Evolutionary conservation across 441 rosid genomes (phyloP).

Genomic region (Eruca vesicaria): DNA sequence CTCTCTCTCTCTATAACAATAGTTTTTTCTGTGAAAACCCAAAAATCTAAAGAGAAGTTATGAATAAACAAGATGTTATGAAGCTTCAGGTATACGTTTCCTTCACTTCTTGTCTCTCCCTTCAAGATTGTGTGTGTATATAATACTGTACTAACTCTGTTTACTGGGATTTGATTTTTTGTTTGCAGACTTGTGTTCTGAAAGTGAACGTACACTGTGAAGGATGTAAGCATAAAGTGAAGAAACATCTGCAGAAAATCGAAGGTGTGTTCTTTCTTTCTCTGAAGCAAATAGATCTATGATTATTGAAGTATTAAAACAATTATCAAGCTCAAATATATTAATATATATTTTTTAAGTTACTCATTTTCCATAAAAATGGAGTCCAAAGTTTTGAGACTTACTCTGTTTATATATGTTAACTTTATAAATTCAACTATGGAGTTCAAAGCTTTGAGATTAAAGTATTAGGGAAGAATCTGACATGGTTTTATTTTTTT

Average conservation of each 20-base stretch:
- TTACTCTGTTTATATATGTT: not conserved
- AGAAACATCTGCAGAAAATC: constrained; percentile 67
- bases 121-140: not conserved
- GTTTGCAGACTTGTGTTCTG: constrained; percentile 80
- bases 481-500: not conserved
- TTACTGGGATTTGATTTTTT: not conserved
- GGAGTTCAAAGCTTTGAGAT: not conserved
- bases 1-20: not conserved
- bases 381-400: not conserved
- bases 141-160: not conserved
- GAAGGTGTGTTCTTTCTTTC: constrained; percentile 58
- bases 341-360: too few species aligned
- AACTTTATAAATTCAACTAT: not conserved
- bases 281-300: not conserved
- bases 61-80: constrained; percentile 76
- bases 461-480: not conserved
- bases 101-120: not conserved
- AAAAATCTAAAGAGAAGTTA: constrained; percentile 27
- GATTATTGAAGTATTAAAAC: not conserved
- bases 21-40: not conserved
- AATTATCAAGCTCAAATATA: too few species aligned
- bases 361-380: not conserved
- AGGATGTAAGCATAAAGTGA: constrained; percentile 83
- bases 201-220: constrained; percentile 92
- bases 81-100: constrained; percentile 71